A percentile compares a stretch with the other conserved stretches of the same genome.
Conservation (phyloP, 1,284 basidiomycete genomes). For the Tranzscheliella williamsii region DNA sequence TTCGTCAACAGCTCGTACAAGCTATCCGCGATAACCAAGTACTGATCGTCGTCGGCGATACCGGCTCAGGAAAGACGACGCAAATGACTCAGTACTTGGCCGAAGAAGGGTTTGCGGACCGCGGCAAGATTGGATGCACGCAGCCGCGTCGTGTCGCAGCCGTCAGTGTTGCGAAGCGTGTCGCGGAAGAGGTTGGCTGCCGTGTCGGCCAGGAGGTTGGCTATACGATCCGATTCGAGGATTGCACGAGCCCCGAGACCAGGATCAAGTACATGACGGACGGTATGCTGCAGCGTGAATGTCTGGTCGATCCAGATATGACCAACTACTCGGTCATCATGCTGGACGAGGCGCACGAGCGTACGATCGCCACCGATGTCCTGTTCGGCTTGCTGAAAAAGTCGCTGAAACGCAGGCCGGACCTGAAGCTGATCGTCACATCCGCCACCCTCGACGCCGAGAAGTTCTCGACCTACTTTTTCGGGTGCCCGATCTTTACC, state of each 20-base stretch:
- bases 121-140: slow-evolving; percentile 89
- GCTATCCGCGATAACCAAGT: slow-evolving; percentile 95
- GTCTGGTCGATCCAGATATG: slow-evolving; percentile 90
- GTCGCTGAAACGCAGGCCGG: slow-evolving; percentile 87
- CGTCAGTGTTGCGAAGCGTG: slow-evolving; percentile 98
- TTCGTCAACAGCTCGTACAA: slow-evolving; percentile 86
- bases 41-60: slow-evolving; percentile 88
- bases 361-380: slow-evolving; percentile 96
- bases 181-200: slow-evolving; percentile 95
- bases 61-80: slow-evolving; percentile 84
- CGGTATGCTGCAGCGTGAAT: slow-evolving; percentile 97
- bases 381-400: slow-evolving; percentile 96
- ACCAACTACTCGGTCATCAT: slow-evolving; percentile 92
- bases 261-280: slow-evolving; percentile 99
- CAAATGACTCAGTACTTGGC: slow-evolving; percentile 93
- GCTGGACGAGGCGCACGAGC: slow-evolving; percentile 98
- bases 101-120: slow-evolving; percentile 83
- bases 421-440: slow-evolving; percentile 96
- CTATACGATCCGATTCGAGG: slow-evolving; percentile 98
- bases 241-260: slow-evolving; percentile 95
- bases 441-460: slow-evolving; percentile 98
- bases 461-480: slow-evolving; percentile 99
- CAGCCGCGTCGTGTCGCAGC: slow-evolving; percentile 98
- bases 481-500: slow-evolving; percentile 98
- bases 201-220: slow-evolving; percentile 95